These are phyloP conservation scores for Conticribra guillardii DNA, from an alignment of 108 stramenopile genomes.

Conservation along the genomic window DNA sequence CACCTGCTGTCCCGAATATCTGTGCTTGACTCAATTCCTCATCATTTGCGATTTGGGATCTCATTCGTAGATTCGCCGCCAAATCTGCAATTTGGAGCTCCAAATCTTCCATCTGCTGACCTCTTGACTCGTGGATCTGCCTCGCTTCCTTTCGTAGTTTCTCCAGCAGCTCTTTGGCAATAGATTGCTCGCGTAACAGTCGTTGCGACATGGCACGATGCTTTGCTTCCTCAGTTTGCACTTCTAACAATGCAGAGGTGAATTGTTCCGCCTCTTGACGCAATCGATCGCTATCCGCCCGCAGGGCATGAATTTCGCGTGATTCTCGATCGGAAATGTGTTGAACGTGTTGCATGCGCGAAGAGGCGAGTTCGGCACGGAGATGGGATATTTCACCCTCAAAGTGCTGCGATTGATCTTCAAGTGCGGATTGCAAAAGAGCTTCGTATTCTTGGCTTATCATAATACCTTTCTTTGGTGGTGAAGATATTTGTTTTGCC, in stretches of 20 bases:
- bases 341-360: conserved; percentile 45
- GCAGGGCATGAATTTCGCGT: conserved; percentile 48
- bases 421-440: conserved; percentile 85
- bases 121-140: conserved; percentile 52
- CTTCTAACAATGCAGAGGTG: conserved; percentile 57
- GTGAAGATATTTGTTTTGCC: conserved; percentile 7
- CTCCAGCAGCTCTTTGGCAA: conserved; percentile 70
- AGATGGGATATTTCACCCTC: conserved; percentile 81
- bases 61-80: conserved; percentile 74
- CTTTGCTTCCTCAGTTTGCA: conserved; percentile 73
- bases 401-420: conserved; percentile 88
- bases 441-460: conserved; percentile 90
- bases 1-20: conserved; percentile 70
- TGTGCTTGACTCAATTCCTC: conserved; percentile 75
- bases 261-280: conserved; percentile 54
- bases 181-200: conserved; percentile 72
- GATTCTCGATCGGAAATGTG: conserved; percentile 63
- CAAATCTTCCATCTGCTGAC: conserved; percentile 69
- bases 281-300: conserved; percentile 56
- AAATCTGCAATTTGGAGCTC: conserved; percentile 86
- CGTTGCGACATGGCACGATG: conserved; percentile 62
- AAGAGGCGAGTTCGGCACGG: conserved; percentile 64
- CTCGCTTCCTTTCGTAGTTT: conserved; percentile 69
- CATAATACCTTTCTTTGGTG: conserved; percentile 84
- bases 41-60: conserved; percentile 67